Conservation (phyloP, 352 stramenopile species). For the Blastocystis sp. region DNA sequence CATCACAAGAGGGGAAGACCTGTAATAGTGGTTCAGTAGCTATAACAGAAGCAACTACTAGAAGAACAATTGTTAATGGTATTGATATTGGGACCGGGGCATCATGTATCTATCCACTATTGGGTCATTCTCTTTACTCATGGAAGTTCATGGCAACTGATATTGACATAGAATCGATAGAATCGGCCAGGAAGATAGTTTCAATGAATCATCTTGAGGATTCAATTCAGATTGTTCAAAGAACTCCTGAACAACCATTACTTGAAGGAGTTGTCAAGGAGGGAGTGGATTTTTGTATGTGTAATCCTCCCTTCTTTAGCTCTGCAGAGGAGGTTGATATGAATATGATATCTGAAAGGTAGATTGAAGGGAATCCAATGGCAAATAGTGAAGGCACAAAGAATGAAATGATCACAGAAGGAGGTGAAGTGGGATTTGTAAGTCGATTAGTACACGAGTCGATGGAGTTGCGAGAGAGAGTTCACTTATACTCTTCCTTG, state of each 20-base stretch:
- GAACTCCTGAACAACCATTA: not conserved
- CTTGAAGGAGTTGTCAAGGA: not conserved
- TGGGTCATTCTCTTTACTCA: slow-evolving; percentile 30
- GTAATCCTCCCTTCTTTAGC: slow-evolving; percentile 65
- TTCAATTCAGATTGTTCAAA: slow-evolving; percentile 3
- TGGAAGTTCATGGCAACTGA: slow-evolving; percentile 62
- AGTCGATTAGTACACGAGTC: slow-evolving; percentile 4
- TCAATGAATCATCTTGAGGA: not conserved
- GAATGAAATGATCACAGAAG: not conserved
- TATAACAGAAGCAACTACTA: no score
- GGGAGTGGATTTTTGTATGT: slow-evolving; percentile 29
- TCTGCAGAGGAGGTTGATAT: slow-evolving; percentile 1
- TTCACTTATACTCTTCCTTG: slow-evolving; percentile 21
- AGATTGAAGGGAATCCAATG: slow-evolving; percentile 27
- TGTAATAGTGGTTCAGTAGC: not conserved
- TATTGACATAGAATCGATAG: slow-evolving; percentile 22
- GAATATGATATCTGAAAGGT: not conserved
- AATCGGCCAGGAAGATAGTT: not conserved
- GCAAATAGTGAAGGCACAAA: not conserved
- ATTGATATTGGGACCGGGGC: slow-evolving; percentile 60
- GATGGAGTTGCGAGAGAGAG: not conserved
- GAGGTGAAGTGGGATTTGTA: slow-evolving; percentile 46
- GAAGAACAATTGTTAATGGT: not conserved
- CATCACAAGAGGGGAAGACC: not conserved
- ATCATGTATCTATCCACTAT: slow-evolving; percentile 52